Base-by-base conservation (phyloP, 352 stramenopile genomes). In the Globisporangium splendens region DNA sequence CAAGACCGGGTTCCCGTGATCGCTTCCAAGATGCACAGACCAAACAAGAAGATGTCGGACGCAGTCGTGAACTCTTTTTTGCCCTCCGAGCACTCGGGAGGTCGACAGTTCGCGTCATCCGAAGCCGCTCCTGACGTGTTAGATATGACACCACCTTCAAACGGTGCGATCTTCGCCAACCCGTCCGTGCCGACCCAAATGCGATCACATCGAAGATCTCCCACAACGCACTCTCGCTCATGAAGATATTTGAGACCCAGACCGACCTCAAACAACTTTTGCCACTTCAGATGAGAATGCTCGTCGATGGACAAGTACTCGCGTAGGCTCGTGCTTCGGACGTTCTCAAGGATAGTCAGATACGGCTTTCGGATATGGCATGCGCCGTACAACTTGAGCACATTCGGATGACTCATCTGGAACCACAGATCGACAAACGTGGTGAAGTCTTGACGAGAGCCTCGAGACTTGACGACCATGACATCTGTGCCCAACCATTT, bases 391-490 rank as follows among this genome's bases (percentile, higher is more conserved):
- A 98, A 83, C 22, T 78, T 66, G 0, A 98, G 77, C 46, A 98
- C 70, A 63, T 96, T 93, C 11, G 73, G 73, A 63, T 98, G 92
- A 2, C 72, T 63, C 0, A 97, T 62, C 18, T 80, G 82, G 56
- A 95, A 93, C 90, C 97, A 98, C 5, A 94, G 77, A 10, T 72
- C 80, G 52, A 96, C 93, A 50, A 96, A 86, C 39, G 67, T 6
- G 18, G 58, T 28, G 54, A 77, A n/a, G 20, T 55, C 43, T 59
- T 60, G 12, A 52, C 24, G 4, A 46, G 50, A 2, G 56, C 65
- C 8, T 50, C 41, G 15, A 46, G 43, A 5, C 12, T 46, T 14
- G 22, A n/a, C 3, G 8, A 61, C 13, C 22, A 52, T 15, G 38
- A 61, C 28, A 4, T 35, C 6, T 46, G 52, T 44, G 33, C 38